Percentiles rank a stretch among this genome's conserved stretches.
These are phyloP conservation scores for Malus hybrid DNA, from an alignment of 331 rosid genomes.

Conservation along the genomic window DNA sequence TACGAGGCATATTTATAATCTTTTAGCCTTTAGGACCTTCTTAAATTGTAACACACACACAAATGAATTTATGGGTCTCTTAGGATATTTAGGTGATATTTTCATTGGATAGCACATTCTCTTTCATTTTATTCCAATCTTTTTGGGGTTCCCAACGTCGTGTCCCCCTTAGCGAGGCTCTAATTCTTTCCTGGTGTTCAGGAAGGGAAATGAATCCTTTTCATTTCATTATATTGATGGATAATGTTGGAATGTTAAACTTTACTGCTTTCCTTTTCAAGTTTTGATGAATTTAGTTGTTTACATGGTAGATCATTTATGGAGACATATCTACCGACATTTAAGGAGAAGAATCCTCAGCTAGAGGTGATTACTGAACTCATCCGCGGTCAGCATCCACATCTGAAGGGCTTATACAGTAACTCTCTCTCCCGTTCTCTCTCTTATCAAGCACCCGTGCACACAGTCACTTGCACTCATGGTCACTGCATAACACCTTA, in stretches of 20 bases:
- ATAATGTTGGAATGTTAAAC: not conserved
- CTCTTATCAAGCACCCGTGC: not conserved
- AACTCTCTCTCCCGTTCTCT: constrained; percentile 19
- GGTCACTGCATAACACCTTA: not conserved
- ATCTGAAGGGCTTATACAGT: constrained; percentile 72
- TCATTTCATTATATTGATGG: not conserved
- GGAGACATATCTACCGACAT: constrained; percentile 62
- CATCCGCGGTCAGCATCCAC: constrained; percentile 93
- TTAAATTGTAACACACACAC: not conserved
- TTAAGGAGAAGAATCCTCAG: constrained; percentile 75
- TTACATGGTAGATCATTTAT: constrained; percentile 63
- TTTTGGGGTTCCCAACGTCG: no score
- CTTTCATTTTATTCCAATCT: not conserved
- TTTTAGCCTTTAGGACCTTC: not conserved
- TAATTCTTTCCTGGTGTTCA: not conserved
- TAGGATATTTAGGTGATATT: not conserved
- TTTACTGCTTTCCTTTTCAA: not conserved
- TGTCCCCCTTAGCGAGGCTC: not conserved
- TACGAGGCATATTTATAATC: not conserved
- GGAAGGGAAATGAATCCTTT: not conserved
- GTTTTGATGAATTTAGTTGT: constrained; percentile 3
- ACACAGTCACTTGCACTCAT: not conserved
- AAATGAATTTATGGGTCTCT: not conserved
- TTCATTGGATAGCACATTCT: not conserved
- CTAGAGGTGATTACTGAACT: constrained; percentile 77